phyloP scores from a whole-genome alignment of 352 stramenopile species.

The Bremia lactucae region DNA sequence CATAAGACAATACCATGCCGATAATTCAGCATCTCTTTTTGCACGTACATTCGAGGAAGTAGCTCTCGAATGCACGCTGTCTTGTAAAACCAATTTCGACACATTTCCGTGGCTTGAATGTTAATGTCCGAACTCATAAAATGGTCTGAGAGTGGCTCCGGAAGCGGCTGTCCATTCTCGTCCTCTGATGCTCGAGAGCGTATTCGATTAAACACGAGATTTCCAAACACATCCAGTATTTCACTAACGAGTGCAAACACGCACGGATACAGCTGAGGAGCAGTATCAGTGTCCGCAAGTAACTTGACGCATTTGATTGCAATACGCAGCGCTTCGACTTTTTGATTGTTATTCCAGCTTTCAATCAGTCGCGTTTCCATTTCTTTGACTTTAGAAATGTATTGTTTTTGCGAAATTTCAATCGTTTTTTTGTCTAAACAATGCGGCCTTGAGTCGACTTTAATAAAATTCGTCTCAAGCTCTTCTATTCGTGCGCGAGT shows the following conservation, averaged over 20 bases:
- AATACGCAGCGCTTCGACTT: conserved; percentile 82
- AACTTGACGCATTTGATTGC: conserved; percentile 88
- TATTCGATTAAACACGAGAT: conserved; percentile 82
- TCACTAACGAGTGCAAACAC: conserved; percentile 85
- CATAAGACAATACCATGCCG: neutral
- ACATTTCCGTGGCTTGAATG: conserved; percentile 84
- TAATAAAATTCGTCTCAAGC: conserved; percentile 27
- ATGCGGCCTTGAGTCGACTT: neutral
- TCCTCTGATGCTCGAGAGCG: conserved; percentile 47
- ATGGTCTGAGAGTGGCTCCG: conserved; percentile 37
- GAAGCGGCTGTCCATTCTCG: conserved; percentile 42
- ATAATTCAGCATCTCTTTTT: neutral
- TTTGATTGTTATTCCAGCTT: conserved; percentile 79
- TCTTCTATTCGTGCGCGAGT: conserved; percentile 58
- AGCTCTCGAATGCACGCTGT: conserved; percentile 88
- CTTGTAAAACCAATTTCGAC: conserved; percentile 93
- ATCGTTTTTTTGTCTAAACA: conserved; percentile 31
- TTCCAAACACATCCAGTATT: conserved; percentile 80
- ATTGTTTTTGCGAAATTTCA: conserved; percentile 79
- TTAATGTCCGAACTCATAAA: conserved; percentile 79
- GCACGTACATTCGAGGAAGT: conserved; percentile 74
- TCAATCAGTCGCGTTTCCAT: conserved; percentile 59
- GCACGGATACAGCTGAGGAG: conserved; percentile 80
- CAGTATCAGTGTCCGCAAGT: conserved; percentile 60
- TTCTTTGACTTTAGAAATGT: conserved; percentile 61